phyloP scores from a whole-genome alignment of 2,329 filamentous ascomycete genomes.

The Apiospora pterosperma region DNA sequence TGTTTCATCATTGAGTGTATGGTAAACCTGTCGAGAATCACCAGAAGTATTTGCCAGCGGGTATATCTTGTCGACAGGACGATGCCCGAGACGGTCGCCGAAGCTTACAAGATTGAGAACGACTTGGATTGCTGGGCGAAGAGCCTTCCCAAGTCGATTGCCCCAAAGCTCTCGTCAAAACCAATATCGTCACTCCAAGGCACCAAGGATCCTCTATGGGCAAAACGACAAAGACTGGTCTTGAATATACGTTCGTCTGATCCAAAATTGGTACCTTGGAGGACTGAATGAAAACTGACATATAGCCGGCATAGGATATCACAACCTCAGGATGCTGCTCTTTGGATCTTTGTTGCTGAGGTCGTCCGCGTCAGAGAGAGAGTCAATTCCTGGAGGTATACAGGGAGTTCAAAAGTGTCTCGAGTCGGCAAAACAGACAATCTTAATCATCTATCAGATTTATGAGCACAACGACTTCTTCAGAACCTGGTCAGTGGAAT shows the following conservation, averaged over 20 bases:
- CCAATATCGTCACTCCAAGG: constrained; percentile 16
- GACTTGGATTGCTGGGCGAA: constrained; percentile 20
- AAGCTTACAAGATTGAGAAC: constrained; percentile 19
- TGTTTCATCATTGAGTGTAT: constrained; percentile 24
- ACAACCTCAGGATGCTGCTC: constrained; percentile 23
- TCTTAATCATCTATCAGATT: neutral
- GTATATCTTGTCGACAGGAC: constrained; percentile 20
- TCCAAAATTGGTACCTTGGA: too few relatives aligned
- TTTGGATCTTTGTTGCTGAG: constrained; percentile 24
- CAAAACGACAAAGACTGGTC: constrained; percentile 23
- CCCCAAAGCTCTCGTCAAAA: too few relatives aligned
- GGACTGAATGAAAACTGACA: too few relatives aligned
- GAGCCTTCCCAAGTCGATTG: constrained; percentile 17
- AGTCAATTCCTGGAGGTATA: constrained; percentile 13
- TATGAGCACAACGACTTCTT: neutral
- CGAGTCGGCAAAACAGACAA: constrained; percentile 22
- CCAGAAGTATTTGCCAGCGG: constrained; percentile 19
- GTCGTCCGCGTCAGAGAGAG: constrained; percentile 14
- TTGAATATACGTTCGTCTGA: too few relatives aligned
- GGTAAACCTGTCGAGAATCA: constrained; percentile 25
- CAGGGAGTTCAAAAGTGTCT: constrained; percentile 20
- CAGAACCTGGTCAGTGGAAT: constrained; percentile 15
- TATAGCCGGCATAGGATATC: constrained; percentile 19
- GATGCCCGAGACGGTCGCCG: constrained; percentile 13
- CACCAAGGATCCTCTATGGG: constrained; percentile 20